Conservation (phyloP, 2,329 filamentous ascomycete genomes). For the Cucurbitaria berberidis region DNA sequence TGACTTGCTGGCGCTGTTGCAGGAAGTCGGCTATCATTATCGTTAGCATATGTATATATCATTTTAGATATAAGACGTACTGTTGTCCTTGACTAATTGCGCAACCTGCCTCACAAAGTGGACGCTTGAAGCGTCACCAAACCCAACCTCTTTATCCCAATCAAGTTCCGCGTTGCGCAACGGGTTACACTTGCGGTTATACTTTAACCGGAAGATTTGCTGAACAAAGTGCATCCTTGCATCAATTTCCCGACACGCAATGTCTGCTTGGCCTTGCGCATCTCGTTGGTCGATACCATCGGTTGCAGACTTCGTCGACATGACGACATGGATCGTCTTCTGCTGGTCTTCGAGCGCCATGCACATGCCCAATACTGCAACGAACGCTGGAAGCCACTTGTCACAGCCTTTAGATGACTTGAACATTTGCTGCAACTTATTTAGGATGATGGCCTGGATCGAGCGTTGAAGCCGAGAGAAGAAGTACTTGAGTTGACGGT, state of each 20-base stretch:
- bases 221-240: constrained; percentile 52
- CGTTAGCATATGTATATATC: constrained; percentile 13
- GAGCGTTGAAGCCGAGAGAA: constrained; percentile 52
- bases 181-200: constrained; percentile 52
- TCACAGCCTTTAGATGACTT: constrained; percentile 52
- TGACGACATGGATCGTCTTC: constrained; percentile 53
- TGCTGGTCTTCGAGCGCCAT: constrained; percentile 58
- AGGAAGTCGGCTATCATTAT: constrained; percentile 48
- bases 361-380: constrained; percentile 54
- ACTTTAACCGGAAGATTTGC: constrained; percentile 57
- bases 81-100: constrained; percentile 50
- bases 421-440: constrained; percentile 56
- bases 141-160: constrained; percentile 47
- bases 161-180: constrained; percentile 47
- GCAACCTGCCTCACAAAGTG: constrained; percentile 48
- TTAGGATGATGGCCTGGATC: constrained; percentile 52
- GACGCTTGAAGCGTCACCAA: constrained; percentile 42
- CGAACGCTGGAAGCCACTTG: constrained; percentile 56
- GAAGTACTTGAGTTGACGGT: constrained; percentile 59
- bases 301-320: constrained; percentile 47
- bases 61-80: constrained; percentile 36
- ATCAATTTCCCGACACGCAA: constrained; percentile 54
- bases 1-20: constrained; percentile 44
- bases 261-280: constrained; percentile 43
- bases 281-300: constrained; percentile 34